Evolutionary conservation across 2,329 filamentous ascomycete species (phyloP).

Genomic region (Berkeleyomyces basicola): DNA sequence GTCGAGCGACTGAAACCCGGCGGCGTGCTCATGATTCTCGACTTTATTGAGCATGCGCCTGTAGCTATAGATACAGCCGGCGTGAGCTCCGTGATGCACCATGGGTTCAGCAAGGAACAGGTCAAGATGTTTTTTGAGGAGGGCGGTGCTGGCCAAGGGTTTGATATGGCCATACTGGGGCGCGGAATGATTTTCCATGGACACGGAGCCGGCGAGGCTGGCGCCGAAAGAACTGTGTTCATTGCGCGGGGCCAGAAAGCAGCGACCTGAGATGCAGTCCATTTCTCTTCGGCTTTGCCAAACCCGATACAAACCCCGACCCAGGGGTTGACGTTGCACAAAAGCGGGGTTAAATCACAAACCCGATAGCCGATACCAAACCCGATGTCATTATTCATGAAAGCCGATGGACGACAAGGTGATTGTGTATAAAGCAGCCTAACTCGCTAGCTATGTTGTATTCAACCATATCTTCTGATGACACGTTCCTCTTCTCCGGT

Average conservation of each 20-base stretch:
- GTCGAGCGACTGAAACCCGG: slow-evolving; percentile 45
- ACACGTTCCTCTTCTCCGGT: background rate
- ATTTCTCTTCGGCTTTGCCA: background rate
- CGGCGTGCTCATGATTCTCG: slow-evolving; percentile 50
- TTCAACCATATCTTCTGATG: background rate
- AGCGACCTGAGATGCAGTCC: background rate
- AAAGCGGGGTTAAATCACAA: background rate
- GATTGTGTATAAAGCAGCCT: background rate
- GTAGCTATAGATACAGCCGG: slow-evolving; percentile 16
- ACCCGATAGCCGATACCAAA: background rate
- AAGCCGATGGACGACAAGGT: background rate
- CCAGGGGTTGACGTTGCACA: background rate
- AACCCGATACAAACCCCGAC: background rate
- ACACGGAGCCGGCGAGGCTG: slow-evolving; percentile 21
- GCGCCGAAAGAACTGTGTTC: slow-evolving; percentile 26
- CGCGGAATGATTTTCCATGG: slow-evolving; percentile 30
- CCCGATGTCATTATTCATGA: background rate
- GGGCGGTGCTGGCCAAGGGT: slow-evolving; percentile 42
- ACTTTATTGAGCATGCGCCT: slow-evolving; percentile 42
- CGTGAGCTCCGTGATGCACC: slow-evolving; percentile 33
- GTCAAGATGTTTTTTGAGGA: slow-evolving; percentile 43
- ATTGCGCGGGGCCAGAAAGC: slow-evolving; percentile 17
- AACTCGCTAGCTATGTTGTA: background rate
- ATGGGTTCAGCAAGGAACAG: slow-evolving; percentile 46
- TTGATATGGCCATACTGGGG: slow-evolving; percentile 38